phyloP scores from a whole-genome alignment of 768 basidiomycete genomes.

The Boletus rubroflammeus region DNA sequence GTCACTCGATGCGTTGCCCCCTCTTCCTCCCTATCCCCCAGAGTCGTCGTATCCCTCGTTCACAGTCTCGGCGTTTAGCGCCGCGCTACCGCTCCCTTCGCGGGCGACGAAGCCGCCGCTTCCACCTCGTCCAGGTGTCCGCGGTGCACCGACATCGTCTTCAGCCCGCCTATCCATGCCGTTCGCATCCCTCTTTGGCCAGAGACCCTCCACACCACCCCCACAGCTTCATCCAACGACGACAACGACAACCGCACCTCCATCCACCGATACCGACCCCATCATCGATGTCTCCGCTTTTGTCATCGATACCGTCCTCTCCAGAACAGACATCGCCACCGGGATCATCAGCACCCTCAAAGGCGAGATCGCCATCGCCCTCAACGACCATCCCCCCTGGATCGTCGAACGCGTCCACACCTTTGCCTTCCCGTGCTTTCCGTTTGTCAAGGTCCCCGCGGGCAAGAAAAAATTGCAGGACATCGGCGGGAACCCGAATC shows the following conservation, averaged over 20 bases:
- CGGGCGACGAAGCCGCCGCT: conserved; percentile 49
- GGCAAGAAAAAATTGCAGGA: conserved; percentile 33
- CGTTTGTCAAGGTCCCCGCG: conserved; percentile 43
- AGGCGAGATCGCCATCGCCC: conserved; percentile 49
- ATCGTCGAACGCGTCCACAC: conserved; percentile 56
- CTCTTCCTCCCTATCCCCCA: conserved; percentile 43
- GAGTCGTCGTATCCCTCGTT: conserved; percentile 48
- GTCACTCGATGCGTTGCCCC: conserved; percentile 46
- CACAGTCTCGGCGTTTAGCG: conserved; percentile 39
- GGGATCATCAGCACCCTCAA: conserved; percentile 52
- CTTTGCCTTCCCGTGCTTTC: conserved; percentile 52
- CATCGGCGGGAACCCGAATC: conserved; percentile 22
- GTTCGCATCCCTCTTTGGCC: conserved; percentile 78
- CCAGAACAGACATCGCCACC: conserved; percentile 50
- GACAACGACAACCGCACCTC: conserved; percentile 16
- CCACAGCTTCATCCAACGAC: conserved; percentile 27
- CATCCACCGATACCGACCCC: conserved; percentile 33
- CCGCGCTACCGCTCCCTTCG: conserved; percentile 32
- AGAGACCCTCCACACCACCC: conserved; percentile 31
- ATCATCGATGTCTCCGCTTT: conserved; percentile 58
- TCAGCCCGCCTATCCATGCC: conserved; percentile 61
- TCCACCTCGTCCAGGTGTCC: conserved; percentile 34
- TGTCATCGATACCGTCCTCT: conserved; percentile 51
- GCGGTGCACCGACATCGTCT: conserved; percentile 17
- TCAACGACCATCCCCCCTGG: conserved; percentile 52